Base-by-base conservation (phyloP, 306 rosid genomes). In the Carpinus viminea region DNA sequence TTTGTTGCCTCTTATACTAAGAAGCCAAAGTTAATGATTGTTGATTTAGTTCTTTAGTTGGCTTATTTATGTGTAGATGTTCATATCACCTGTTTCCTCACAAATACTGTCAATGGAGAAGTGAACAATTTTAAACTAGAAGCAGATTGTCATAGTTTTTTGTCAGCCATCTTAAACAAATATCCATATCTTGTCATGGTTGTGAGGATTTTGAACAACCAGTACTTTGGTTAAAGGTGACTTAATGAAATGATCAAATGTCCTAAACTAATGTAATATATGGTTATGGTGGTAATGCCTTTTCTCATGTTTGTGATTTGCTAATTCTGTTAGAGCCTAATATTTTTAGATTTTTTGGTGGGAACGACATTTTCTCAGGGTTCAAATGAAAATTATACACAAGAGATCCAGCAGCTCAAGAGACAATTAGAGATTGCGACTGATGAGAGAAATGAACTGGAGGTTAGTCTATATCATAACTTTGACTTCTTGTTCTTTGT, bases 391-490 rank as follows among this genome's bases (percentile, higher is more conserved):
- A 87, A 74, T 75, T 78, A 84, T 65, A 74, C 86, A 70, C 79
- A 54, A 41, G 96, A 93, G 81, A 70, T 86, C 60, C 88, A 88
- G 74, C 84, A 86, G 73, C 82, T 95, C 79, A 87, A 87, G 83
- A 86, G 82, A 82, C 86, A 91, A 71, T 65, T 95, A 79, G 88
- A 88, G 78, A 83, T 83, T 76, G 91, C 92, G 47, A 85, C 78
- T 80, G 80, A 84, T 78, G 92, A 90, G 79, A 92, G 88, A 80
- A 86, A 85, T 73, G 92, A 87, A 79, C 90, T 92, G 18, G 88
- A 92, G 98, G 98, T 95, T 46, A 72, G 91, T 82, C 55, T 56
- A 31, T 52, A 61, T 47, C 52, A 20, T 72, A 24, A 55, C 46
- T 74, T 38, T 72, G 5, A 56, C 55, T 70, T 21, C 7, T 75